Evolutionary conservation across 441 rosid genomes (phyloP).

Genomic region (Erodium moschatum): DNA sequence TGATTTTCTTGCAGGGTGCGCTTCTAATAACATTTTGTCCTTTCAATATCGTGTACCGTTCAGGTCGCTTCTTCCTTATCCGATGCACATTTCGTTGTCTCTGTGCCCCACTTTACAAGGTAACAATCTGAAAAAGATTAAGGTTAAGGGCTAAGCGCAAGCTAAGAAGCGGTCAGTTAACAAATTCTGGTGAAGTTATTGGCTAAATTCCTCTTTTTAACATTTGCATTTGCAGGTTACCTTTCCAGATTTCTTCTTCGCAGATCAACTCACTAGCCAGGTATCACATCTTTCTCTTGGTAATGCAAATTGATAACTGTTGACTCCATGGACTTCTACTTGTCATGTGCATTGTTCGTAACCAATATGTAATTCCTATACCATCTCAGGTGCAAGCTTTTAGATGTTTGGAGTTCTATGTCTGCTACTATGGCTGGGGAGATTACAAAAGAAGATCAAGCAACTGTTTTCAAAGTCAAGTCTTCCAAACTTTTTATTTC

Average conservation of each 20-base stretch:
- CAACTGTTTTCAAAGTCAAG: conserved; percentile 37
- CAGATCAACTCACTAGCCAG: conserved; percentile 81
- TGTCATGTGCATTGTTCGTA: too few relatives aligned
- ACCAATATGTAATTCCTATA: neutral
- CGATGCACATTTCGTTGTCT: conserved; percentile 42
- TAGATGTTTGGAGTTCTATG: conserved; percentile 54
- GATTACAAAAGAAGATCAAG: conserved; percentile 48
- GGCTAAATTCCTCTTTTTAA: neutral
- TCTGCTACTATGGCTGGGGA: conserved; percentile 78
- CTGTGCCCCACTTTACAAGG: conserved; percentile 71
- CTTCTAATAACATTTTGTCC: conserved; percentile 49
- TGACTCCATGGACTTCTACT: too few relatives aligned
- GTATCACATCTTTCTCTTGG: conserved; percentile 24
- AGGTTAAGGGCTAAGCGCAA: neutral
- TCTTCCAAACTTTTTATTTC: conserved; percentile 40
- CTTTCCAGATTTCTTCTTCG: conserved; percentile 73
- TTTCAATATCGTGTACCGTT: conserved; percentile 56
- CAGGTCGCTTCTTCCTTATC: conserved; percentile 59
- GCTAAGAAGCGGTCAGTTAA: neutral
- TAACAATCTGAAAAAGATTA: conserved; percentile 20
- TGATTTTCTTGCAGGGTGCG: conserved; percentile 27
- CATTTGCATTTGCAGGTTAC: conserved; percentile 33
- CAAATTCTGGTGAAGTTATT: neutral
- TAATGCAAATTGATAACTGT: neutral
- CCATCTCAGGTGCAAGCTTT: conserved; percentile 62